Conservation (phyloP, 2,329 filamentous ascomycete species). For the Aureobasidium sp. region DNA sequence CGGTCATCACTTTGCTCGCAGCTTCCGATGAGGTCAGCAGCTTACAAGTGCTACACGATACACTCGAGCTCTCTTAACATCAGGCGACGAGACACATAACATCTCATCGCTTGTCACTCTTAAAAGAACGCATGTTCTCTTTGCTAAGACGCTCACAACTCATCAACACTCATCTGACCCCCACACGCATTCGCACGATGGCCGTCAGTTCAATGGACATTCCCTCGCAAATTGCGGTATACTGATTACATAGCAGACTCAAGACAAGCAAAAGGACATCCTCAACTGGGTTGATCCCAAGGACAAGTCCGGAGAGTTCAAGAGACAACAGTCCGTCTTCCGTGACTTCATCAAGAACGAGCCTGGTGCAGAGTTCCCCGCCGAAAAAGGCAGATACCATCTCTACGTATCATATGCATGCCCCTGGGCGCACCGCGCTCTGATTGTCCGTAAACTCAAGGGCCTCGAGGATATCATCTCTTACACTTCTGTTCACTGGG, state of each 20-base stretch:
- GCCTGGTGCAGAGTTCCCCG: conserved; percentile 65
- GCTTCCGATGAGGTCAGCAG: conserved; percentile 12
- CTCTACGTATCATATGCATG: conserved; percentile 92
- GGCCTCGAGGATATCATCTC: conserved; percentile 79
- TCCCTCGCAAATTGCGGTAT: neutral
- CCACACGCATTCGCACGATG: conserved; percentile 15
- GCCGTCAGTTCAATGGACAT: conserved; percentile 1
- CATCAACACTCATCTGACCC: neutral
- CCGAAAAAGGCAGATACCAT: conserved; percentile 87
- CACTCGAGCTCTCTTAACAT: neutral
- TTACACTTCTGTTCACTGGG: conserved; percentile 84
- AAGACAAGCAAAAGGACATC: conserved; percentile 42
- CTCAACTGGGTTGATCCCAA: conserved; percentile 75
- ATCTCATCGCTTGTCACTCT: neutral
- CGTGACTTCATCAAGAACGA: conserved; percentile 71
- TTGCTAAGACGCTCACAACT: conserved; percentile 10
- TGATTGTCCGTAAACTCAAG: conserved; percentile 86
- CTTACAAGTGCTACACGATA: neutral
- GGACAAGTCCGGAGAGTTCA: conserved; percentile 85
- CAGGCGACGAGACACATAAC: neutral
- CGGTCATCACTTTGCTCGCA: neutral
- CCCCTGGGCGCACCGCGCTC: conserved; percentile 83
- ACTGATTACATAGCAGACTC: conserved; percentile 7
- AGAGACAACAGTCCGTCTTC: conserved; percentile 77
- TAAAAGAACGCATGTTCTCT: conserved; percentile 3